Percentiles rank a stretch among this genome's conserved stretches.
Evolutionary conservation across 352 stramenopile species (phyloP).

Genomic region (Sclerospora graminicola): DNA sequence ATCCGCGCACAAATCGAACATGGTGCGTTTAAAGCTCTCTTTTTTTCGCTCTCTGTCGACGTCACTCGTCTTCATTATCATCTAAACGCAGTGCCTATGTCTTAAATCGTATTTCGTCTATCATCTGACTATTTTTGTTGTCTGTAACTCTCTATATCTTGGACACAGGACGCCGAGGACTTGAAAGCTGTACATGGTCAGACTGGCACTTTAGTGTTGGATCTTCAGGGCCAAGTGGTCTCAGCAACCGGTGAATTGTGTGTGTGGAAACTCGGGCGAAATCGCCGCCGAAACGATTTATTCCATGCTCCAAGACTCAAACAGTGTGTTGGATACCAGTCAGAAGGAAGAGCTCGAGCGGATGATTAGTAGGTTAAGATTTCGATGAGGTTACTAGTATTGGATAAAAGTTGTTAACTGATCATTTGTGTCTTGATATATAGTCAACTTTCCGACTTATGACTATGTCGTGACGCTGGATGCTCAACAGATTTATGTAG

Average conservation of each 20-base stretch:
- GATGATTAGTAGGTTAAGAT: conserved; percentile 35
- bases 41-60: too few species aligned
- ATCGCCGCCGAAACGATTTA: conserved; percentile 46
- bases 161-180: conserved; percentile 36
- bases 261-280: conserved; percentile 38
- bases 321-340: conserved; percentile 35
- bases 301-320: conserved; percentile 62
- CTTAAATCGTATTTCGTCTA: too few species aligned
- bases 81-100: too few species aligned
- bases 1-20: too few species aligned
- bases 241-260: conserved; percentile 51
- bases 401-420: too few species aligned
- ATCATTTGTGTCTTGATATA: too few species aligned
- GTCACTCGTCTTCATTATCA: too few species aligned
- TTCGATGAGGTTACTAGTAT: neutral
- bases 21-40: too few species aligned
- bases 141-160: conserved; percentile 8
- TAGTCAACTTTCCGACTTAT: conserved; percentile 57
- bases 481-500: conserved; percentile 55
- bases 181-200: conserved; percentile 40
- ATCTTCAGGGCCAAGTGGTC: conserved; percentile 46
- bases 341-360: conserved; percentile 55
- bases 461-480: conserved; percentile 63
- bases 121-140: too few species aligned
- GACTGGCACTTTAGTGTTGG: conserved; percentile 50